Conservation (phyloP, 495 filamentous ascomycete species). For the Pyronema domesticum region DNA sequence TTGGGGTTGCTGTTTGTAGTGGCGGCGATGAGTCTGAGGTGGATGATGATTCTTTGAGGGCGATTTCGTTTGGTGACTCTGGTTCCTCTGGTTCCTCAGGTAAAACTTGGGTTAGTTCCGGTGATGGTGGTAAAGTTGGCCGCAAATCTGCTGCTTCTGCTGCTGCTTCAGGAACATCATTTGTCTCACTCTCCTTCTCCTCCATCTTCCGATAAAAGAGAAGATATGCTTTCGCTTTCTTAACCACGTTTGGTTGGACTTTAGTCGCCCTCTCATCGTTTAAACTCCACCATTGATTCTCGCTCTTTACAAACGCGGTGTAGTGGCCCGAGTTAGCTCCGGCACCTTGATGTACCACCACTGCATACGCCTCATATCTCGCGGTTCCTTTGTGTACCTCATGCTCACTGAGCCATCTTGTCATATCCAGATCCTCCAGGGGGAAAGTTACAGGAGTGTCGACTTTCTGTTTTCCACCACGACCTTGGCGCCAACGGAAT, state of each 20-base stretch:
- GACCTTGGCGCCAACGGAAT: slow-evolving; percentile 18
- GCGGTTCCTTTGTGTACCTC: slow-evolving; percentile 3
- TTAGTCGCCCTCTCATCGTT: slow-evolving; percentile 18
- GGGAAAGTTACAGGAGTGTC: slow-evolving; percentile 19
- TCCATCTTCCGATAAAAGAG: slow-evolving; percentile 17
- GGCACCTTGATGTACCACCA: slow-evolving; percentile 20
- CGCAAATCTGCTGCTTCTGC: no score
- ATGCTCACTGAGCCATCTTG: slow-evolving; percentile 12
- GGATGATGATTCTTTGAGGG: no score
- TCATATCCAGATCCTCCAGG: slow-evolving; percentile 19
- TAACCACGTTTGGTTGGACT: slow-evolving; percentile 14
- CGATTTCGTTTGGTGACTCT: no score
- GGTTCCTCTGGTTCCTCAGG: no score
- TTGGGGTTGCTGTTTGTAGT: no score
- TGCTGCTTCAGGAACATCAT: no score
- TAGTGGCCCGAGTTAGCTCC: slow-evolving; percentile 24
- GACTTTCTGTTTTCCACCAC: slow-evolving; percentile 19
- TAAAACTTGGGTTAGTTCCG: no score
- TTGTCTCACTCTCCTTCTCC: neutral
- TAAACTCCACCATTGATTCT: slow-evolving; percentile 20
- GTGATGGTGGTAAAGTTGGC: no score
- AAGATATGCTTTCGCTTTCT: slow-evolving; percentile 21
- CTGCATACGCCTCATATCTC: slow-evolving; percentile 19
- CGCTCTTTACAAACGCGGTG: slow-evolving; percentile 17
- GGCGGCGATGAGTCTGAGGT: no score